Base-by-base conservation (phyloP, 2,329 filamentous ascomycete species). In the Pseudogymnoascus sp. region DNA sequence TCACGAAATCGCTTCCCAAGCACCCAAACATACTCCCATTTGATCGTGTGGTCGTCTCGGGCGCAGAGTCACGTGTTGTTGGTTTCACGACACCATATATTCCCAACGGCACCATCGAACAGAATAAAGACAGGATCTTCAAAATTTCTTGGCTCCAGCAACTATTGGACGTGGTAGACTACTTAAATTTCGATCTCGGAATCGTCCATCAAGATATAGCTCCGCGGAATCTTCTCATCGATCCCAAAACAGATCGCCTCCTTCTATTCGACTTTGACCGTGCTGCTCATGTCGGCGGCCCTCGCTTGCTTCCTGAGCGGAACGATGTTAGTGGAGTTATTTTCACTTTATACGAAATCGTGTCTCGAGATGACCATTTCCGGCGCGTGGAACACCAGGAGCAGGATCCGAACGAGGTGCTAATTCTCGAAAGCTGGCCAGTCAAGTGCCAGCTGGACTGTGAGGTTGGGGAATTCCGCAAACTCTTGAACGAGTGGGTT, bases 121-220 rank as follows among this genome's bases (percentile, higher is more conserved):
- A 70, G 60, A 62, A 43, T 33, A 67, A 67, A 3, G 67, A 70
- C 7, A 15, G 38, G 9, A 60, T 67, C 1, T 77, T 76, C 59
- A 71, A 69, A 63, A 65, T 77, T 0, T 43, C 70, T 59, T 76
- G 72, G 71, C 64, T 76, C 0, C 62, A 68, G 14, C 75, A 78
- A 61, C 70, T 77, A 1, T 70, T 70, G 0, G 8, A 66, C 0
- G 69, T 74, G 4, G 67, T 76, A 7, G 75, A 77, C 60, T 68
- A 71, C 35, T 66, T 77, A 28, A 76, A 77, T 59, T 65, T 76
- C 11, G 61, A 68, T 39, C 64, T 71, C 39, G 74, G 75, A 28
- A 70, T 77, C 41, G 64, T 67, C 38, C 75, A 77, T 63, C 70
- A 75, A 62, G 75, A 76, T 60, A 67, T 77, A 57, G 69, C 71